phyloP scores from a whole-genome alignment of 805 yeast genomes.

The Candida berthetii region DNA sequence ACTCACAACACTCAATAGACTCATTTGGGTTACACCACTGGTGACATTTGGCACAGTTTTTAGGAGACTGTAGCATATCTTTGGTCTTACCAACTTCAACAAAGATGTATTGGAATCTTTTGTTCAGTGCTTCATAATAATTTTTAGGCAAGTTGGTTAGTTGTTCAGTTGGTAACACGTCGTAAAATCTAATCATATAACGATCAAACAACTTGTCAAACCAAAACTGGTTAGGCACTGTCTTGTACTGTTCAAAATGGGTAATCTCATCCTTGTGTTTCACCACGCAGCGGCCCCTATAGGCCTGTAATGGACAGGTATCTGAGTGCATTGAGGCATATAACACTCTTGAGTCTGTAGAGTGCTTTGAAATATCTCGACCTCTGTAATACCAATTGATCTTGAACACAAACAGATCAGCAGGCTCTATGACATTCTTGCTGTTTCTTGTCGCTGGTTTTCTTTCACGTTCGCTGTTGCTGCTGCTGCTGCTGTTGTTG shows the following conservation, averaged over 20 bases:
- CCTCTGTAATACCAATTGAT: conserved; percentile 93
- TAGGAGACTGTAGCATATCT: conserved; percentile 56
- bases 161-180: conserved; percentile 58
- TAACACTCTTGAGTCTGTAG: conserved; percentile 67
- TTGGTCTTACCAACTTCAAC: conserved; percentile 64
- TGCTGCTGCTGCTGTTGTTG: conserved; percentile 1
- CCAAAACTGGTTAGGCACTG: conserved; percentile 67
- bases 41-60: conserved; percentile 68
- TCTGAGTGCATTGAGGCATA: conserved; percentile 86
- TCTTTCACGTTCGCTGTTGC: conserved; percentile 8
- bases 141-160: conserved; percentile 53
- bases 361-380: conserved; percentile 65
- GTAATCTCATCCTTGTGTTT: conserved; percentile 63
- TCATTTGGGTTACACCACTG: conserved; percentile 79
- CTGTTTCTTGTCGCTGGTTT: conserved; percentile 11
- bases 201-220: conserved; percentile 83
- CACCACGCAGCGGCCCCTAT: conserved; percentile 71
- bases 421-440: conserved; percentile 28
- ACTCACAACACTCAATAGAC: conserved; percentile 75
- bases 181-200: conserved; percentile 78
- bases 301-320: conserved; percentile 67
- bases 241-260: conserved; percentile 39
- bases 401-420: conserved; percentile 50
- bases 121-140: conserved; percentile 54
- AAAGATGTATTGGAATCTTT: conserved; percentile 68